Conservation (phyloP, 805 yeast species). For the Lipomyces oligophaga region DNA sequence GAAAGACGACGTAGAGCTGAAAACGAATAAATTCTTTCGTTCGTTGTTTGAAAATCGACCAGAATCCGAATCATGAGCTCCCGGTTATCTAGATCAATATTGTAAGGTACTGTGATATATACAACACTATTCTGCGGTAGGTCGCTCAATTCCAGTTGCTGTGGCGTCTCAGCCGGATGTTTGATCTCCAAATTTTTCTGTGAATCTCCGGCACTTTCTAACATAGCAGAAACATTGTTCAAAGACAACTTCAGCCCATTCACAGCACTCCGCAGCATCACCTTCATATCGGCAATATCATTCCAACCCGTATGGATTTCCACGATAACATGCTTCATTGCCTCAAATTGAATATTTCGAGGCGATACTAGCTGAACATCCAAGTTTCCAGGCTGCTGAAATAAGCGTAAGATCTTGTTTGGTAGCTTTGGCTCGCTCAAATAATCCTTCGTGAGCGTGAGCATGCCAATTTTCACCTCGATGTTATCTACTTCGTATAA, state of each 20-base stretch:
- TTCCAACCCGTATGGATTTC: conserved; percentile 28
- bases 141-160: conserved; percentile 6
- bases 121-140: conserved; percentile 9
- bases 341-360: conserved; percentile 10
- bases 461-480: conserved; percentile 33
- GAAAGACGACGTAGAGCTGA: conserved; percentile 15
- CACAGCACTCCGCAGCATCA: conserved; percentile 19
- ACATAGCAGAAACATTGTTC: neutral
- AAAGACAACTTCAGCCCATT: conserved; percentile 16
- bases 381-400: conserved; percentile 26
- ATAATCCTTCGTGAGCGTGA: conserved; percentile 32
- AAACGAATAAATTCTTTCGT: conserved; percentile 30
- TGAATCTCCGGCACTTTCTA: neutral
- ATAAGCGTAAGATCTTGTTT: conserved; percentile 9
- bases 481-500: conserved; percentile 35
- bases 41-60: conserved; percentile 30
- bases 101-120: conserved; percentile 34
- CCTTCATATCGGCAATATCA: conserved; percentile 9
- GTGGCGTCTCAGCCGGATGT: neutral
- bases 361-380: conserved; percentile 15
- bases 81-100: conserved; percentile 31
- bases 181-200: neutral
- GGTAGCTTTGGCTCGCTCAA: neutral
- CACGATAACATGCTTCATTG: conserved; percentile 10
- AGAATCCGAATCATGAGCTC: conserved; percentile 29